Evolutionary conservation across 805 yeast species (phyloP), one percentile per base, ranked within the genome.

Genomic region (Naumovozyma castellii): DNA sequence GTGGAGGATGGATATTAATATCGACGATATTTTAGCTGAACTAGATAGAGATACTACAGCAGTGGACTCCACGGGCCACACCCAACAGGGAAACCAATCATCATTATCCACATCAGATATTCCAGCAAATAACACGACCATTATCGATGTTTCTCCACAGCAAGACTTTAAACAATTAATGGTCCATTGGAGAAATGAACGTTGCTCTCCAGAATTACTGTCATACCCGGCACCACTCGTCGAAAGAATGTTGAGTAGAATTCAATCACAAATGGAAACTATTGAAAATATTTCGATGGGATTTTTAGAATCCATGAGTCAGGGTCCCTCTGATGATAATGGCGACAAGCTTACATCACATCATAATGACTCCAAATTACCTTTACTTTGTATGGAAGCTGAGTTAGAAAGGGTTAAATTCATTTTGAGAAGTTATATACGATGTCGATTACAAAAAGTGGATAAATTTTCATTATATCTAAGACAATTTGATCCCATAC

Each of bases 381-480:
- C 84, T 42, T 66, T 88, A 35, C 75, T 92, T 66, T 75, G 94
- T 18, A 79, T 90, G 49, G 98, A 92, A 55, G 81, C 94, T 12
- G 97, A 92, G 50, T 71, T 92, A 18, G 97, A 92, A 51, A 66
- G 98, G 41, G 74, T 86, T 22, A 85, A 80, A 51, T 92, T 80
- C 56, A 61, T 90, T 28, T 68, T 88, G n/a, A 65, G 97, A 38
- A 72, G 85, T 12, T 90, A 86, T 57, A 66, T 88, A 27, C 71
- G 98, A 45, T 73, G 90, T 5, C 68, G 98, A 42, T 59, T 87
- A 41, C 64, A 67, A 44, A 88, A 84, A 60, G 74, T 92, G 36
- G 96, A 87, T 62, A 71, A 69, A 45, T 79, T 65, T 59, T 69
- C 85, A 18, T 64, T 83, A 3, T 76, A 66, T 51, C 76, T 85